Base-by-base conservation (phyloP, 352 stramenopile species). In the Pythium sp. region DNA sequence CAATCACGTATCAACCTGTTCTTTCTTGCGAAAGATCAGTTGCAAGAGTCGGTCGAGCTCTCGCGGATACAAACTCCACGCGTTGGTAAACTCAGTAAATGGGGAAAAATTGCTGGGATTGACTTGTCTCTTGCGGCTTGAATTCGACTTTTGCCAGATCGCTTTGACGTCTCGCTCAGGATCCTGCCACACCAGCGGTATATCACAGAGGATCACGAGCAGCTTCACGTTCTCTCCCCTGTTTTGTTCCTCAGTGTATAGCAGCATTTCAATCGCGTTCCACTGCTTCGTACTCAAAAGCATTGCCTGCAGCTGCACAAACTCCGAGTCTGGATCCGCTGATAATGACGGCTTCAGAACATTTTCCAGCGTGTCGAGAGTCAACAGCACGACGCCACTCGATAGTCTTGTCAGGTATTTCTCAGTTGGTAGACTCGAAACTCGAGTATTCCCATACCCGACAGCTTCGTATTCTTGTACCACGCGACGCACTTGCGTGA, bases 121-220 rank as follows among this genome's bases (percentile, higher is more conserved):
- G 14, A 6, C 8, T n/a, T 5, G 1, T 2, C 5, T 4, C 18
- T 22, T 51, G 67, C 0, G 32, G n/a, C 4, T 15, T 22, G 26
- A 64, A 24, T 7, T 28, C 4, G 24, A 47, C 54, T 62, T 71
- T 15, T 57, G 15, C 57, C 51, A 84, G 30, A 73, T 72, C 57
- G n/a, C 60, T 54, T 64, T 70, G n/a, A 18, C 24, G 36, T 62
- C 47, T 8, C 24, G 69, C 41, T 34, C 61, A 67, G 64, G 70
- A 57, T 51, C 24, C 11, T 70, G 72, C 76, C 78, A 86, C 7
- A 81, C 71, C 15, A 93, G 64, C 24, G 79, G 80, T 0, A 76
- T 18, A 36, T 92, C 83, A n/a, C 83, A 88, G 12, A 90, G 66
- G 55, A 93, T 69, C 0, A 89, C 55, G 24, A 86, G 46, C 20